Evolutionary conservation across 169 alveolate species (phyloP).

Genomic region (Cryptosporidium canis): DNA sequence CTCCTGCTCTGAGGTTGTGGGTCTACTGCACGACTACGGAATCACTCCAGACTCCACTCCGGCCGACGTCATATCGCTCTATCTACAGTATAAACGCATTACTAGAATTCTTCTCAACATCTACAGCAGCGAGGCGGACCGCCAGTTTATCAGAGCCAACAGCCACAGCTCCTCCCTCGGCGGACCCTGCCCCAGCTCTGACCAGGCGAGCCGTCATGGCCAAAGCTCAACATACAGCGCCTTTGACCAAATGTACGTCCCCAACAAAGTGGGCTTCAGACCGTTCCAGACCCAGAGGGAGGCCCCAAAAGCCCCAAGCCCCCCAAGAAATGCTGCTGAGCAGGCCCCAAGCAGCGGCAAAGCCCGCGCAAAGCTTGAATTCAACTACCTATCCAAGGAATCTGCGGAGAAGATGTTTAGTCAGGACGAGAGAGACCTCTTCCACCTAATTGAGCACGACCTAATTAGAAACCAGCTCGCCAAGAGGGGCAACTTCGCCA

Average conservation of each 20-base stretch:
- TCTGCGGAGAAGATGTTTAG: neutral
- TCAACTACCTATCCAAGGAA: constrained; percentile 7
- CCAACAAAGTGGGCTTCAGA: constrained; percentile 38
- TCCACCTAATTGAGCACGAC: neutral
- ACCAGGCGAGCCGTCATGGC: too few relatives aligned
- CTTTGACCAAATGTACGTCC: constrained; percentile 5
- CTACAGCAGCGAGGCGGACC: neutral
- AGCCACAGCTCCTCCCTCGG: neutral
- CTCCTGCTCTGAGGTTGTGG: constrained; percentile 7
- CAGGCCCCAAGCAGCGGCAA: neutral
- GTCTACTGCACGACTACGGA: neutral
- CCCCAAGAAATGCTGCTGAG: too few relatives aligned
- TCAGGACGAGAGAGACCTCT: constrained; percentile 9
- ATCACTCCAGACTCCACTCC: constrained; percentile 7
- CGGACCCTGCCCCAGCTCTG: too few relatives aligned
- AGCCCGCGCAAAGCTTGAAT: neutral
- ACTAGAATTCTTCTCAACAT: constrained; percentile 15
- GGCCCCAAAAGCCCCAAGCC: neutral
- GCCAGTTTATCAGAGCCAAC: neutral
- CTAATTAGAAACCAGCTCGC: neutral
- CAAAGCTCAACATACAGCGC: too few relatives aligned
- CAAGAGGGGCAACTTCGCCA: neutral
- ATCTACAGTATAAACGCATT: constrained; percentile 22
- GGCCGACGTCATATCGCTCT: constrained; percentile 5
- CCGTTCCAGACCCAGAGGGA: neutral